phyloP scores from a whole-genome alignment of 306 rosid species.

The Urtica urens region DNA sequence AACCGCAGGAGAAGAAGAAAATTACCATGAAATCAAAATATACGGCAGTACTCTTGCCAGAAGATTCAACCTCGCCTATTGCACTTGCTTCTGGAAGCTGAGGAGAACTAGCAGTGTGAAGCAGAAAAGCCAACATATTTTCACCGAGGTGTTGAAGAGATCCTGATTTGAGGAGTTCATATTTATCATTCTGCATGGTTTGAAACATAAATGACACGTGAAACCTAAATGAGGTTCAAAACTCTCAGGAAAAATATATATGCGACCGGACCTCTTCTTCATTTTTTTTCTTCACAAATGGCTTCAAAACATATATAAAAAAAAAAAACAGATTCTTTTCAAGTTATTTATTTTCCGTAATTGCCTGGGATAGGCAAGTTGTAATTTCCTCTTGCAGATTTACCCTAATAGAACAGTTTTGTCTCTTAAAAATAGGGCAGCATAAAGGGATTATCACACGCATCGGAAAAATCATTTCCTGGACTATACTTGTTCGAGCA shows the following conservation, averaged over 20 bases:
- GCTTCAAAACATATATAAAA: too few species aligned
- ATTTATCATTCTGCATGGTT: slow-evolving; percentile 74
- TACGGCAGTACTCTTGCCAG: slow-evolving; percentile 37
- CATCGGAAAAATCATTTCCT: too few species aligned
- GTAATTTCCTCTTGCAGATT: too few species aligned
- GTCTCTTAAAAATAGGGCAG: too few species aligned
- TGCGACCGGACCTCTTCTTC: too few species aligned
- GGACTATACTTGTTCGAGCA: slow-evolving; percentile 11
- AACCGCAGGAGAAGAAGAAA: slow-evolving; percentile 14
- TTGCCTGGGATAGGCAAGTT: too few species aligned
- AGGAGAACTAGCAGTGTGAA: slow-evolving; percentile 55
- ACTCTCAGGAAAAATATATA: background rate
- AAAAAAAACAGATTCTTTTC: too few species aligned
- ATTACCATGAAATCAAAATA: slow-evolving; percentile 85
- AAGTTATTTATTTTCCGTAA: too few species aligned
- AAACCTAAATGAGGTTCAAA: background rate
- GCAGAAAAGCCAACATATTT: slow-evolving; percentile 93
- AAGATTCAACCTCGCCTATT: slow-evolving; percentile 33
- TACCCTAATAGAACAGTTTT: too few species aligned
- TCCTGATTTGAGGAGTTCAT: slow-evolving; percentile 65
- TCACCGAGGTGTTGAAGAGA: slow-evolving; percentile 99
- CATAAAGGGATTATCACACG: too few species aligned
- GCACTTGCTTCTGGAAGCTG: slow-evolving; percentile 44
- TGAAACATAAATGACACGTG: background rate
- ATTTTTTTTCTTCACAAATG: too few species aligned